Percentiles rank a stretch among this genome's conserved stretches.
Conservation (phyloP, 352 stramenopile species). For the Phytophthora lateralis region DNA sequence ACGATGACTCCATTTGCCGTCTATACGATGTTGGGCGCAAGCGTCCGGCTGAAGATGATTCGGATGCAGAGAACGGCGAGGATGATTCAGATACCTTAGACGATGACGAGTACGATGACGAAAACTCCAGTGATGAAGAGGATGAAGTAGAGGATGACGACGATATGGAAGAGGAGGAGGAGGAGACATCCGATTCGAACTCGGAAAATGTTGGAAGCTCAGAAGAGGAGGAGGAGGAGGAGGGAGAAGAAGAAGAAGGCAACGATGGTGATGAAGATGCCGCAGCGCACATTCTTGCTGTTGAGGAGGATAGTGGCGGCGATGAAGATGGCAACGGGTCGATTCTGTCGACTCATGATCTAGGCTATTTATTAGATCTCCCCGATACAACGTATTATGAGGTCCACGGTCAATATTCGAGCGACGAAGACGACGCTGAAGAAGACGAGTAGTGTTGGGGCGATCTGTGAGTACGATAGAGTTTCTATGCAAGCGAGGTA, state of each 20-base stretch:
- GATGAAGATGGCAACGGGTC: constrained; percentile 50
- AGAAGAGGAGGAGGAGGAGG: constrained; percentile 33
- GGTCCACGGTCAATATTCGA: constrained; percentile 78
- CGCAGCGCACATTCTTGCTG: constrained; percentile 20
- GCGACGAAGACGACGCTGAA: constrained; percentile 72
- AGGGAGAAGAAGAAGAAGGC: constrained; percentile 38
- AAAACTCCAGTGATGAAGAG: constrained; percentile 57
- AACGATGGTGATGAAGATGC: constrained; percentile 32
- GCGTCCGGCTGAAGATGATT: constrained; percentile 86
- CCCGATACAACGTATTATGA: constrained; percentile 74
- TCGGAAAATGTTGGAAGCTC: constrained; percentile 36
- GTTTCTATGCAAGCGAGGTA: constrained; percentile 10
- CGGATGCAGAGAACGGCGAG: constrained; percentile 79
- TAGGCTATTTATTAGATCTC: constrained; percentile 76
- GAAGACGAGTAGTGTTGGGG: constrained; percentile 58
- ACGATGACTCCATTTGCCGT: constrained; percentile 83
- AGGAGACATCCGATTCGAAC: constrained; percentile 35
- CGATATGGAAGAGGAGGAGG: constrained; percentile 48
- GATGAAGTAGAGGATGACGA: constrained; percentile 63
- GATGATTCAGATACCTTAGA: constrained; percentile 75
- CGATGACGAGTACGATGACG: constrained; percentile 82
- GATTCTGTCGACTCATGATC: constrained; percentile 56
- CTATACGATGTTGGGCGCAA: constrained; percentile 90
- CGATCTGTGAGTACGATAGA: constrained; percentile 1
- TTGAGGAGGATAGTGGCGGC: constrained; percentile 37